phyloP scores from a whole-genome alignment of 1,284 basidiomycete genomes.

The Ganoderma sinense region DNA sequence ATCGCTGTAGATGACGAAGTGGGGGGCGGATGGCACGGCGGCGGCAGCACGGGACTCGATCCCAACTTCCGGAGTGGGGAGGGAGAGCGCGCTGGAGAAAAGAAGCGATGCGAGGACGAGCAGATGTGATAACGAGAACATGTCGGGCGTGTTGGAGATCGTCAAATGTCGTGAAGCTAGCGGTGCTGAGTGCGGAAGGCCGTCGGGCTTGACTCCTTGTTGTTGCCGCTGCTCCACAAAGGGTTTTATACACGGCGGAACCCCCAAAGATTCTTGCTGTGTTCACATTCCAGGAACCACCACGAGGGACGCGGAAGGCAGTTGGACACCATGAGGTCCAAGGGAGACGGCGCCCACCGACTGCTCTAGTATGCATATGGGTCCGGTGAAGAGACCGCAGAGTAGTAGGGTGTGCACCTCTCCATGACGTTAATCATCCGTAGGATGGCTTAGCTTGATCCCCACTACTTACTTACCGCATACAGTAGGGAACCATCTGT shows the following conservation, averaged over 20 bases:
- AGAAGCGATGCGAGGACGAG: conserved; percentile 27
- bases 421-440: background rate
- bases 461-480: too few relatives aligned
- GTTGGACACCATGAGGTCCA: conserved; percentile 2
- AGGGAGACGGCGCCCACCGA: background rate
- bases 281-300: background rate
- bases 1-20: conserved; percentile 54
- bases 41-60: conserved; percentile 20
- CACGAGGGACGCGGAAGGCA: background rate
- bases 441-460: background rate
- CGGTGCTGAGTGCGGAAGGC: background rate
- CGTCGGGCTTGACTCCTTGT: background rate
- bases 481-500: background rate
- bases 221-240: background rate
- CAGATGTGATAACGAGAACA: conserved; percentile 25
- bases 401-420: background rate
- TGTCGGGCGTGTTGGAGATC: conserved; percentile 6
- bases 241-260: background rate
- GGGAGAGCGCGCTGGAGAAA: conserved; percentile 24
- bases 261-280: too few relatives aligned
- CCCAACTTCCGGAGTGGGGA: conserved; percentile 22
- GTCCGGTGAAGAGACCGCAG: background rate
- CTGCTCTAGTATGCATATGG: background rate
- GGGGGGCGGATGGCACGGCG: conserved; percentile 42
- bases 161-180: background rate